Evolutionary conservation across 768 basidiomycete species (phyloP), one percentile per base, ranked within the genome.

Genomic region (Asterophora parasitica): DNA sequence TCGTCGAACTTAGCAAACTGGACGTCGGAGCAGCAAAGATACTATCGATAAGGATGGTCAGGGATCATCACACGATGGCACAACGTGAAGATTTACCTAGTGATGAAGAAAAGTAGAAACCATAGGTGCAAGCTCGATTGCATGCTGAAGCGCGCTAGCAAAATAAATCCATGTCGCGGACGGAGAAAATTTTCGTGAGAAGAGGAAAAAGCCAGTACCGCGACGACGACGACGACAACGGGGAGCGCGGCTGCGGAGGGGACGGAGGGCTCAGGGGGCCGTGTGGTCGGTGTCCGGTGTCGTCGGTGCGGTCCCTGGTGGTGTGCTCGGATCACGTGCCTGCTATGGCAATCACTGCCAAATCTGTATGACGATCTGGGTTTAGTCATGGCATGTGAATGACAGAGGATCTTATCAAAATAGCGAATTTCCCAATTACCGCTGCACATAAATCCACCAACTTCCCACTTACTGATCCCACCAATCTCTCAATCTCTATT

Each of bases 21-120:
- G 58, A 51, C 8, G 48, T 53, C 19, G 58, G 48, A 30, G 38
- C 36, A 33, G 58, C 52, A 39, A 42, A 32, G 32, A 46, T 43
- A 32, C 58, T 58, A n/a, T n/a, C n/a, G 36, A 19, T 27, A 11
- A 34, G 30, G 20, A 28, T 47, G 19, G 33, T 45, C 10, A 51
- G 33, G 23, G 20, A 30, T 27, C 16, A 28, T 31, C 26, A 39
- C 4, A n/a, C 34, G n/a, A 7, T 13, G 26, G 9, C n/a, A 31
- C 2, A 15, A 30, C 23, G 9, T 16, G 4, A 39, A 23, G 15
- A 54, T 47, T 30, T 35, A 55, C 54, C 39, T 35, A n/a, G 36
- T 39, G 41, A 39, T 8, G 36, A 51, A 33, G 49, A 42, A 35
- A 12, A 28, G 23, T 7, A 49, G n/a, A 33, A 37, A 16, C 27